These are phyloP conservation scores for Microcera coccophila DNA, from an alignment of 2,329 filamentous ascomycete genomes.

Conservation along the genomic window DNA sequence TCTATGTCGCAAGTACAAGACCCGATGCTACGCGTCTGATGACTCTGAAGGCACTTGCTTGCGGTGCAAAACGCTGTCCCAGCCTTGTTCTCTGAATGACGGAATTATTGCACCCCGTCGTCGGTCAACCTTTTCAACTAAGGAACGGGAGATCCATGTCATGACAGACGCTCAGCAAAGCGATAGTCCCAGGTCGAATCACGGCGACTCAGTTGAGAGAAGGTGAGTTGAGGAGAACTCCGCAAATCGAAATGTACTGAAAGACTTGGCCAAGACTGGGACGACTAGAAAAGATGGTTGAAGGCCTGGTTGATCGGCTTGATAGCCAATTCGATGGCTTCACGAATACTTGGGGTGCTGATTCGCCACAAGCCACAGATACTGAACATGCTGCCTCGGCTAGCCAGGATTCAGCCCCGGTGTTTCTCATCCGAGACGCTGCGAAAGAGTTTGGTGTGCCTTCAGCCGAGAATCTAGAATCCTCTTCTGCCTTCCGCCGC, in stretches of 20 bases:
- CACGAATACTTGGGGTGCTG: background rate
- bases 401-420: conserved; percentile 18
- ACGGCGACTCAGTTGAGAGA: no score
- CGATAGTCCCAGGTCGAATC: no score
- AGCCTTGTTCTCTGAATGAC: conserved; percentile 22
- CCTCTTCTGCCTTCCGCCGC: background rate
- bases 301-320: conserved; percentile 11
- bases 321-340: conserved; percentile 9
- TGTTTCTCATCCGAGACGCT: conserved; percentile 27
- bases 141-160: no score
- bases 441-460: conserved; percentile 22
- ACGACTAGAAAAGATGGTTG: conserved; percentile 10
- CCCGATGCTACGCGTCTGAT: conserved; percentile 21
- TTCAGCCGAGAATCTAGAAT: conserved; percentile 10
- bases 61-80: conserved; percentile 23
- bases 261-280: conserved; percentile 11
- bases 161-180: no score
- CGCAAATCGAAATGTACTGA: no score
- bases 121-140: conserved; percentile 12
- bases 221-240: no score
- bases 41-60: conserved; percentile 16
- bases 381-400: background rate
- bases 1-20: conserved; percentile 25
- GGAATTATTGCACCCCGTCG: background rate
- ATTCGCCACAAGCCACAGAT: background rate